Evolutionary conservation across 2,329 filamentous ascomycete genomes (phyloP).

Genomic region (Hypoxylon sp.): DNA sequence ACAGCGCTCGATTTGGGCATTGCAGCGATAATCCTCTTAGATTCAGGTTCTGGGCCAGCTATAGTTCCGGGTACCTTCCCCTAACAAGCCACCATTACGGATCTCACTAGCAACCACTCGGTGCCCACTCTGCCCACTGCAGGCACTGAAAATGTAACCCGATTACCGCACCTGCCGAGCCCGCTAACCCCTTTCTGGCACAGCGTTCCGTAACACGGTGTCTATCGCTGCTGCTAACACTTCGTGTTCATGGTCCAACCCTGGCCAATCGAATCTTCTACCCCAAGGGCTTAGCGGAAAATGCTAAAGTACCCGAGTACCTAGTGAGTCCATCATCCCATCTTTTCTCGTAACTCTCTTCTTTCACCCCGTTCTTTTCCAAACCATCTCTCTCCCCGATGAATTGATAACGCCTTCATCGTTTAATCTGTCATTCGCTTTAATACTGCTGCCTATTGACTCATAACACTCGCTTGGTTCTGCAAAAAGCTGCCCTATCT

Average conservation of each 20-base stretch:
- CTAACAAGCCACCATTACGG: slow-evolving; percentile 26
- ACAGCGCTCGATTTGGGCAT: slow-evolving; percentile 30
- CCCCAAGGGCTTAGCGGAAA: slow-evolving; percentile 30
- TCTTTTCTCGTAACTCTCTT: slow-evolving; percentile 23
- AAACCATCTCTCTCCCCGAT: slow-evolving; percentile 36
- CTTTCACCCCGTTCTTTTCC: slow-evolving; percentile 30
- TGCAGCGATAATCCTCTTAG: slow-evolving; percentile 24
- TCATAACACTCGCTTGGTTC: slow-evolving; percentile 46
- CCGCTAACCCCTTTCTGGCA: slow-evolving; percentile 36
- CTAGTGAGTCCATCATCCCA: slow-evolving; percentile 35
- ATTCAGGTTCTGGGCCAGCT: slow-evolving; percentile 29
- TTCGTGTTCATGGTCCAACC: slow-evolving; percentile 40
- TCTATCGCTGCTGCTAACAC: slow-evolving; percentile 31
- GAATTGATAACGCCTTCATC: slow-evolving; percentile 40
- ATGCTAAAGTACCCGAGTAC: slow-evolving; percentile 16
- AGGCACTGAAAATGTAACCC: slow-evolving; percentile 36
- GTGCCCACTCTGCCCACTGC: not conserved
- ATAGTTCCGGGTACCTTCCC: slow-evolving; percentile 20
- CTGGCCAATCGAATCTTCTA: slow-evolving; percentile 41
- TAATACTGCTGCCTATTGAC: slow-evolving; percentile 30
- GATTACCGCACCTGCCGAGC: slow-evolving; percentile 37
- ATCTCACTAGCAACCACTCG: slow-evolving; percentile 37
- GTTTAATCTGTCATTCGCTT: slow-evolving; percentile 49
- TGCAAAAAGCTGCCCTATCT: slow-evolving; percentile 29
- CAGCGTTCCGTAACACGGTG: slow-evolving; percentile 23